Conservation (phyloP, 2,329 filamentous ascomycete genomes). For the Fusarium hainanense region DNA sequence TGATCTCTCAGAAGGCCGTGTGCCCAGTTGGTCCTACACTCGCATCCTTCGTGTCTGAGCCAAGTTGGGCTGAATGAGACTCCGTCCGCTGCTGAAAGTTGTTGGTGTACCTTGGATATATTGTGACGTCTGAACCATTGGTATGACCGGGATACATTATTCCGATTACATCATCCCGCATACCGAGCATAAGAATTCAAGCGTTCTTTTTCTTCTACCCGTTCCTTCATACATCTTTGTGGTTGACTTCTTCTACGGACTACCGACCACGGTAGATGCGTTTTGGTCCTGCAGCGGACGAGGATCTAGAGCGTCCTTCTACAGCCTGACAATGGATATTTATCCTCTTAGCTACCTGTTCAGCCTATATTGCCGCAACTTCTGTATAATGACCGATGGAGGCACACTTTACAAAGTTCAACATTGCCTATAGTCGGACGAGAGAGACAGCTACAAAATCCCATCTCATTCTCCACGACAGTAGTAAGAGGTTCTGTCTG, state of each 20-base stretch:
- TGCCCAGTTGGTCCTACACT: not conserved
- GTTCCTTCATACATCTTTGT: not conserved
- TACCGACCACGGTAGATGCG: not conserved
- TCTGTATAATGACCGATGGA: not conserved
- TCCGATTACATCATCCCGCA: not conserved
- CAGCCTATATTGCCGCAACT: too few species aligned
- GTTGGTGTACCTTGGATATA: not conserved
- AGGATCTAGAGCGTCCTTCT: not conserved
- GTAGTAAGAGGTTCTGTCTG: not conserved
- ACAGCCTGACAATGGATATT: too few species aligned
- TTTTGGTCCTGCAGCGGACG: not conserved
- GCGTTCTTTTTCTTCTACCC: not conserved
- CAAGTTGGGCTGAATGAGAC: not conserved
- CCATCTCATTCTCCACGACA: not conserved
- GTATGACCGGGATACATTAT: not conserved
- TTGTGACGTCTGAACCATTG: not conserved
- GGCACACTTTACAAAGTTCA: not conserved
- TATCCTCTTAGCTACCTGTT: too few species aligned
- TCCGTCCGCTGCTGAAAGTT: not conserved
- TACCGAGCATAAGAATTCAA: not conserved
- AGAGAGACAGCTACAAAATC: not conserved
- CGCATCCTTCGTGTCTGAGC: not conserved
- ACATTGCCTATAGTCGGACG: not conserved
- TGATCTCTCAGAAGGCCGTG: not conserved
- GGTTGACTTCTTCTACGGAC: not conserved